Percentiles rank a stretch among this genome's conserved stretches.
Conservation (phyloP, 345 rosid species). For the Camelina sativa region DNA sequence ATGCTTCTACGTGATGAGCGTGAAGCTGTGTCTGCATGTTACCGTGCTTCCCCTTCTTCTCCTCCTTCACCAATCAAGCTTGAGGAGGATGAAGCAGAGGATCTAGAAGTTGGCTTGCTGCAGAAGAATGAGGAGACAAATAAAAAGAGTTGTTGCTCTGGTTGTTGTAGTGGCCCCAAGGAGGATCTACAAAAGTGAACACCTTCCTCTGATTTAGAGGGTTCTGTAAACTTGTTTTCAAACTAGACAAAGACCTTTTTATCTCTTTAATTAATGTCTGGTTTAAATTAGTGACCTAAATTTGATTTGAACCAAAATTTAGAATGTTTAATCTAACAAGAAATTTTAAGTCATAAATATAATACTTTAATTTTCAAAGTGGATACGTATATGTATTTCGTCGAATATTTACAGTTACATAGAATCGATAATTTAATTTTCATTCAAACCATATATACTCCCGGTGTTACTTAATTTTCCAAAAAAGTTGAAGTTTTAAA, state of each 20-base stretch:
- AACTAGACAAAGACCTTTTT: not conserved
- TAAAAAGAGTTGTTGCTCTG: constrained; percentile 31
- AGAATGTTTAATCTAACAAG: not conserved
- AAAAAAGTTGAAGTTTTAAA: too few relatives aligned
- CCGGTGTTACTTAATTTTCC: not conserved
- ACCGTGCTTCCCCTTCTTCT: constrained; percentile 35
- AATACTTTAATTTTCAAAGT: not conserved
- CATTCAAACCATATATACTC: not conserved
- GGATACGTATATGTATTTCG: too few relatives aligned
- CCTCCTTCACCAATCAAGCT: constrained; percentile 12
- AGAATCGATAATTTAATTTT: too few relatives aligned
- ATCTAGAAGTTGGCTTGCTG: constrained; percentile 39
- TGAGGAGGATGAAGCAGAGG: constrained; percentile 18
- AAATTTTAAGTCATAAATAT: not conserved
- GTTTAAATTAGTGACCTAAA: not conserved
- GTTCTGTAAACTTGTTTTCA: not conserved
- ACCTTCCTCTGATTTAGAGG: not conserved
- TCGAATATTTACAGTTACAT: not conserved
- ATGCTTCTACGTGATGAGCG: constrained; percentile 50
- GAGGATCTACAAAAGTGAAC: constrained; percentile 13
- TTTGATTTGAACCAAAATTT: not conserved
- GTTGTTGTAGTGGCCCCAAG: constrained; percentile 11
- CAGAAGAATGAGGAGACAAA: constrained; percentile 30
- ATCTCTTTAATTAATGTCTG: not conserved
- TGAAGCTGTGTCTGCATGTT: constrained; percentile 29